Evolutionary conservation across 2,329 filamentous ascomycete species (phyloP).

Genomic region (Arachnomyces sp.): DNA sequence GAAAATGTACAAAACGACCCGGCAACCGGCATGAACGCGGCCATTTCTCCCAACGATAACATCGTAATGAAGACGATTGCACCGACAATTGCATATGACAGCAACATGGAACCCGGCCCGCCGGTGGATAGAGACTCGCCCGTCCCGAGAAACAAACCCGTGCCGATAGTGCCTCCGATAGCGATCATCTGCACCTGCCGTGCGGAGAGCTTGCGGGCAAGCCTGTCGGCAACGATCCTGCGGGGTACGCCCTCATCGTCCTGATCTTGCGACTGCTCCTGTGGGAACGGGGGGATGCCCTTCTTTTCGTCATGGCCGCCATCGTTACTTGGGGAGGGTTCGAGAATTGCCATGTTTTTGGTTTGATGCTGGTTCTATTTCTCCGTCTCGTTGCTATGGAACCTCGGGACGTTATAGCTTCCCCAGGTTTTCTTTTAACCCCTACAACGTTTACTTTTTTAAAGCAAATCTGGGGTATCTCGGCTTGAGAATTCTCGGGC

Average conservation of each 20-base stretch:
- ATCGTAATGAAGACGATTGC: conserved; percentile 54
- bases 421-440: conserved; percentile 5
- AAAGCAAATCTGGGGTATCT: no score
- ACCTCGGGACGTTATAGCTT: conserved; percentile 4
- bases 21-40: conserved; percentile 49
- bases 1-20: conserved; percentile 51
- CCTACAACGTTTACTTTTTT: no score
- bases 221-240: conserved; percentile 35
- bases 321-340: conserved; percentile 6
- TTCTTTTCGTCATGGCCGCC: neutral
- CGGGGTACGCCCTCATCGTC: neutral
- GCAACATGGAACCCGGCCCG: conserved; percentile 52
- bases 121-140: conserved; percentile 54
- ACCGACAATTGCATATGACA: conserved; percentile 52
- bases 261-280: conserved; percentile 1
- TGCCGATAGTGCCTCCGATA: conserved; percentile 36
- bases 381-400: conserved; percentile 11
- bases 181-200: conserved; percentile 65
- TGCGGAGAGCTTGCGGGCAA: conserved; percentile 50
- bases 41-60: conserved; percentile 55
- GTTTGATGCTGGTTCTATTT: no score
- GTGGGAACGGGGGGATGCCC: neutral
- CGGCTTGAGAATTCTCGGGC: no score
- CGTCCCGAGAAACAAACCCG: conserved; percentile 54
- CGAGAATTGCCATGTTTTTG: neutral